Base-by-base conservation (phyloP, 257 asterid species). In the Petunia secreta region DNA sequence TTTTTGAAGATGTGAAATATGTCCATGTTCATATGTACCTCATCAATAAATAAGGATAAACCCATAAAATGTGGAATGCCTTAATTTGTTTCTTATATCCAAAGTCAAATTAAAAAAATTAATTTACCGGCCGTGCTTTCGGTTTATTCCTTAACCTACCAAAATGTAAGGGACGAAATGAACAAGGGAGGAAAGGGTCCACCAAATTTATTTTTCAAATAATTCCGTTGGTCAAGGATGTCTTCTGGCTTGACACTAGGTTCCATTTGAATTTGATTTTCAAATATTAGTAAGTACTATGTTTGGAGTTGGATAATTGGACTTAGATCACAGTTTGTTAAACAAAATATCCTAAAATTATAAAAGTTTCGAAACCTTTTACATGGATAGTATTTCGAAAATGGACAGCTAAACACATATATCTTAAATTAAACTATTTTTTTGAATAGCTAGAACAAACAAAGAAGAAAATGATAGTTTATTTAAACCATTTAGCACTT, bases 31-130 rank as follows among this genome's bases (percentile, higher is more conserved):
- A 25, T 25, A 25, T 25, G 25, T 25, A 6, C 39, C 25, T 59
- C 66, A 16, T 60, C 14, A 25, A 25, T 25, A 25, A 25, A 25
- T 25, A 25, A 25, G 25, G 25, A 25, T 13, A 54, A 54, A 57
- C 63, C n/a, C 36, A 57, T 57, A 57, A 15, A 3, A 8, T 67
- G 48, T 43, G 11, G 58, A 25, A 71, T 71, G 60, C 77, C 25
- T 71, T 71, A 16, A 15, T 71, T 71, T 48, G 59, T 69, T 44
- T 55, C 11, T 71, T 71, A 46, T 16, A 41, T 46, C 77, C 43
- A 5, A 25, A 48, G 44, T 71, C 77, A 46, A 69, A 69, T 39
- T n/a, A 25, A 25, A 25, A 48, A 71, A 69, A 15, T 2, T 4
- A 34, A 71, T 2, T 4, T 44, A 4, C 39, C 75, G 4, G 25